Percentiles rank a stretch among this genome's conserved stretches.
Evolutionary conservation across 2,329 filamentous ascomycete genomes (phyloP).

Genomic region (Clonostachys solani): DNA sequence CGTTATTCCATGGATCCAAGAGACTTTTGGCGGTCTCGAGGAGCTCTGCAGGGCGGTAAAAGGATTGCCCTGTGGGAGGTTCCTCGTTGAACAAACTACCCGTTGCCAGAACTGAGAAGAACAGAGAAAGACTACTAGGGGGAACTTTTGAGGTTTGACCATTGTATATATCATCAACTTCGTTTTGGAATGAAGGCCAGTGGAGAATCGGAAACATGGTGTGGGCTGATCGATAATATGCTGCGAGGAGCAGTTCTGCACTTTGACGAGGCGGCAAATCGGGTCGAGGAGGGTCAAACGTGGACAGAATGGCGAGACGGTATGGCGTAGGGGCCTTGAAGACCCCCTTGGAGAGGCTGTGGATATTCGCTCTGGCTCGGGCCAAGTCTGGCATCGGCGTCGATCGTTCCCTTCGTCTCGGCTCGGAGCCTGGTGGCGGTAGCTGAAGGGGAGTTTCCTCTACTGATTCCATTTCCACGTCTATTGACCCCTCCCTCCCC

Average conservation of each 20-base stretch:
- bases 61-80: conserved; percentile 43
- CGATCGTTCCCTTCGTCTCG: conserved; percentile 58
- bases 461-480: conserved; percentile 38
- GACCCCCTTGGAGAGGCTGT: conserved; percentile 70
- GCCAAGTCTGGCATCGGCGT: conserved; percentile 64
- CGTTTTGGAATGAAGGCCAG: conserved; percentile 76
- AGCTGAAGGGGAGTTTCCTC: conserved; percentile 51
- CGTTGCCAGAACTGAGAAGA: conserved; percentile 80
- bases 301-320: conserved; percentile 43
- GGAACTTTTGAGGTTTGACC: conserved; percentile 54
- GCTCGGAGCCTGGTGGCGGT: conserved; percentile 62
- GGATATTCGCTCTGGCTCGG: conserved; percentile 67
- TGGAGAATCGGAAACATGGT: conserved; percentile 81
- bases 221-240: conserved; percentile 76
- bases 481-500: conserved; percentile 44
- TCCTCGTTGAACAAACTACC: conserved; percentile 68
- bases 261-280: conserved; percentile 66
- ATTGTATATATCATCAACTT: conserved; percentile 75
- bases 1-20: conserved; percentile 79
- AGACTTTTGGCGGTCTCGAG: conserved; percentile 67
- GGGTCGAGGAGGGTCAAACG: conserved; percentile 51
- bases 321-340: conserved; percentile 73
- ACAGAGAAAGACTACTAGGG: conserved; percentile 70
- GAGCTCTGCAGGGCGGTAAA: conserved; percentile 54
- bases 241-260: conserved; percentile 67